phyloP scores from a whole-genome alignment of 2,329 filamentous ascomycete species.

The Colletotrichum camelliae region DNA sequence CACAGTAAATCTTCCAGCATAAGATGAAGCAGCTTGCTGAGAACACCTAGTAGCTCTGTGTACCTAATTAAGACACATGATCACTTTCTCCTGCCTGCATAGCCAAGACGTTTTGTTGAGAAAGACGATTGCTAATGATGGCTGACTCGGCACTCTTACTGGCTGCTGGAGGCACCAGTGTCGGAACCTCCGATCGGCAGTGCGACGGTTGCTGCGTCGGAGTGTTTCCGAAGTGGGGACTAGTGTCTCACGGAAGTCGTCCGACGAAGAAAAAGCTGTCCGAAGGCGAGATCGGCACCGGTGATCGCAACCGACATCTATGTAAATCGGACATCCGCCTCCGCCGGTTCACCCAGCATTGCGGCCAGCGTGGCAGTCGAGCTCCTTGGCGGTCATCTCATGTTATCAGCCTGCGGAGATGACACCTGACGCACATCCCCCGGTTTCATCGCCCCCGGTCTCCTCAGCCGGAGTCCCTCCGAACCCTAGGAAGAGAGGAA shows the following conservation, averaged over 20 bases:
- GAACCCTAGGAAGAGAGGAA: conserved; percentile 48
- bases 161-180: not conserved
- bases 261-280: not conserved
- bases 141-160: not conserved
- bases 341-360: not conserved
- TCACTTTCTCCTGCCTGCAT: not conserved
- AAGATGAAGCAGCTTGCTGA: not conserved
- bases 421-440: not conserved
- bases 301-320: not conserved
- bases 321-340: conserved; percentile 14
- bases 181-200: not conserved
- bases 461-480: not conserved
- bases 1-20: not conserved
- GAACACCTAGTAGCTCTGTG: not conserved
- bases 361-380: not conserved
- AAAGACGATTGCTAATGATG: not conserved
- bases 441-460: not conserved
- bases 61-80: not conserved
- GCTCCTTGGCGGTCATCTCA: no score
- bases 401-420: not conserved
- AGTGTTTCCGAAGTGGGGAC: not conserved
- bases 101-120: not conserved
- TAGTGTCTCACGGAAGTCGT: not conserved
- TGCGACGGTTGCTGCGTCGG: not conserved
- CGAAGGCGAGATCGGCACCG: not conserved